Conservation (phyloP, 2,329 filamentous ascomycete species). For the Delphinella strobiligena region DNA sequence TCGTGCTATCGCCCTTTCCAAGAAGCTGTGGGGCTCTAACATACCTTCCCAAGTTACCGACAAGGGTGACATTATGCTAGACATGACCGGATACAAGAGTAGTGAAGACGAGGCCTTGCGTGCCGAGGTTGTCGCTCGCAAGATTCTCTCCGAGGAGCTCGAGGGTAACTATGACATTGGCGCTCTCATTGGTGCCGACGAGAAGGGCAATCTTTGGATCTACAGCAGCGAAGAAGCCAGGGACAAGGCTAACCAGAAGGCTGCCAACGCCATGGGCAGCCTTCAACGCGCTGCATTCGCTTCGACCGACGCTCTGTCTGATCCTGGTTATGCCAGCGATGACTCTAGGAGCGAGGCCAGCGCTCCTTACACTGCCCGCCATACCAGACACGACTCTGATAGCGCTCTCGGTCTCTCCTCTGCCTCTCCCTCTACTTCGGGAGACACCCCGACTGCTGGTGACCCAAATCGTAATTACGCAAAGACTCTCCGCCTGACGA, state of each 20-base stretch:
- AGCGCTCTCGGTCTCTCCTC: constrained; percentile 55
- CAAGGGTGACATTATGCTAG: constrained; percentile 86
- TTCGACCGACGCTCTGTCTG: constrained; percentile 71
- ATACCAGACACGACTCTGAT: constrained; percentile 56
- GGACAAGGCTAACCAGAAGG: constrained; percentile 63
- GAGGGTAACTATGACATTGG: constrained; percentile 96
- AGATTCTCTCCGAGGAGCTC: constrained; percentile 83
- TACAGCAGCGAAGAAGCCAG: constrained; percentile 97
- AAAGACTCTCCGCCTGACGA: constrained; percentile 89
- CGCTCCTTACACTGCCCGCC: constrained; percentile 30
- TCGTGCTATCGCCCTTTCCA: constrained; percentile 72
- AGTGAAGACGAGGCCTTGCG: constrained; percentile 85
- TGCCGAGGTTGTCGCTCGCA: constrained; percentile 85
- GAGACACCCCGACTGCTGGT: constrained; percentile 34
- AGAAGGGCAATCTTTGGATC: constrained; percentile 97
- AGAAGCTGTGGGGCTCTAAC: constrained; percentile 77
- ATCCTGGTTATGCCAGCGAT: constrained; percentile 93
- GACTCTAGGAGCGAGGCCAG: constrained; percentile 45
- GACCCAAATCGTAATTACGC: constrained; percentile 82
- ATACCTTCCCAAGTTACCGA: constrained; percentile 91
- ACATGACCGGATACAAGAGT: constrained; percentile 95
- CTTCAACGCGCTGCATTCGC: constrained; percentile 41
- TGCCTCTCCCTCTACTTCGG: constrained; percentile 29
- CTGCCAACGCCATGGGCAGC: constrained; percentile 21
- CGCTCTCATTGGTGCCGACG: constrained; percentile 85